These are phyloP conservation scores for Crassisporium funariophilum DNA, from an alignment of 768 basidiomycete species.

Conservation along the genomic window DNA sequence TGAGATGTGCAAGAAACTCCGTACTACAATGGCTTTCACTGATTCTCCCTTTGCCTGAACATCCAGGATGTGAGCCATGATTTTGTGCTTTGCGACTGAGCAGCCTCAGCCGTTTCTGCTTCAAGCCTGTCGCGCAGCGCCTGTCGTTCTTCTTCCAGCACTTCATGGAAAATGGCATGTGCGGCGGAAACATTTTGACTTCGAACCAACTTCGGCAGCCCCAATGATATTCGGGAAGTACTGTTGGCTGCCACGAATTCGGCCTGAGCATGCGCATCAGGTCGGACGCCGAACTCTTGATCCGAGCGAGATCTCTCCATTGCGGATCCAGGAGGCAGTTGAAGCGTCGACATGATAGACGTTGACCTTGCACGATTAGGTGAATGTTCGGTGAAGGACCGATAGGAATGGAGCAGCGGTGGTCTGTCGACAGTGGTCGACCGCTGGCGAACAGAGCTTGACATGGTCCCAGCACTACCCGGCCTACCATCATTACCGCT, in stretches of 20 bases:
- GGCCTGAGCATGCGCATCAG: slow-evolving; percentile 47
- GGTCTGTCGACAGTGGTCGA: slow-evolving; percentile 30
- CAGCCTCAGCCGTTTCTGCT: slow-evolving; percentile 48
- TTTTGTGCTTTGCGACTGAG: slow-evolving; percentile 44
- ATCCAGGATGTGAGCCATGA: slow-evolving; percentile 72
- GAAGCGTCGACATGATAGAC: slow-evolving; percentile 39
- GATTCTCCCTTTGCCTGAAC: slow-evolving; percentile 45
- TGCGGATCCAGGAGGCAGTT: slow-evolving; percentile 23
- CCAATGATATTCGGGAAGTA: slow-evolving; percentile 38
- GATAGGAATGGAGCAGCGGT: slow-evolving; percentile 24
- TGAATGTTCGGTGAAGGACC: slow-evolving; percentile 34
- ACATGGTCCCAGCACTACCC: too few relatives aligned
- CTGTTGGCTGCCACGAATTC: slow-evolving; percentile 40
- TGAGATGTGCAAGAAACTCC: slow-evolving; percentile 26
- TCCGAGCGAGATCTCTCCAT: slow-evolving; percentile 31
- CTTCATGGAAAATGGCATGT: slow-evolving; percentile 67
- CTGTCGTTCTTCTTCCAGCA: slow-evolving; percentile 68
- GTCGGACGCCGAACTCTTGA: slow-evolving; percentile 37
- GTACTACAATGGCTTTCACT: slow-evolving; percentile 13
- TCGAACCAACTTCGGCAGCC: slow-evolving; percentile 25
- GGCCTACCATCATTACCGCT: slow-evolving; percentile 34
- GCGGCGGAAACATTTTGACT: slow-evolving; percentile 53
- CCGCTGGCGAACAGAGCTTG: slow-evolving; percentile 25
- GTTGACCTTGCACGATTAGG: slow-evolving; percentile 32
- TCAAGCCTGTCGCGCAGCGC: slow-evolving; percentile 54